Conservation (phyloP, 352 stramenopile genomes). For the Thraustotheca clavata region DNA sequence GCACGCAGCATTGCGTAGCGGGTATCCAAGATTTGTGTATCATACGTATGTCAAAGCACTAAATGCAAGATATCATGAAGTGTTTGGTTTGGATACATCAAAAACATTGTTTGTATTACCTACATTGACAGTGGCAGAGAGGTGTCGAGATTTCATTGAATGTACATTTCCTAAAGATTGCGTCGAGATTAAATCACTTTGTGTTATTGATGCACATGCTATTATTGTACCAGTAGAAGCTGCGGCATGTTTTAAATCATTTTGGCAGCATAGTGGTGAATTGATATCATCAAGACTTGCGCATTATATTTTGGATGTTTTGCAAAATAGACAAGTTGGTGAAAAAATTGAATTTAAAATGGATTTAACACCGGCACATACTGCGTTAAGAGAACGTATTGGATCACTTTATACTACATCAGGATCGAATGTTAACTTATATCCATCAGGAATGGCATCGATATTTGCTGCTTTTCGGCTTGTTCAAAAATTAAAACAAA, state of each 20-base stretch:
- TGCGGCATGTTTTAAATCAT: constrained; percentile 82
- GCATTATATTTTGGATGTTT: constrained; percentile 37
- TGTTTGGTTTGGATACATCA: constrained; percentile 25
- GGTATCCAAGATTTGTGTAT: constrained; percentile 91
- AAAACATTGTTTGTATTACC: constrained; percentile 3
- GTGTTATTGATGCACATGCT: constrained; percentile 24
- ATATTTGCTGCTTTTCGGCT: constrained; percentile 81
- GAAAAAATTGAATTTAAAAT: constrained; percentile 13
- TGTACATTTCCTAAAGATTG: constrained; percentile 22
- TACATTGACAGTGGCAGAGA: constrained; percentile 28
- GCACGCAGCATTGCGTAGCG: constrained; percentile 64
- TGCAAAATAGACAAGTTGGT: constrained; percentile 25
- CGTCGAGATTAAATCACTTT: constrained; percentile 25
- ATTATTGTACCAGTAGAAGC: constrained; percentile 42
- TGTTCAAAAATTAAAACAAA: constrained; percentile 36
- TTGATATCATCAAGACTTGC: constrained; percentile 85
- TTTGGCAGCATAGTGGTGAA: constrained; percentile 93
- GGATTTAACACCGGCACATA: constrained; percentile 27
- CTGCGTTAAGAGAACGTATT: constrained; percentile 39
- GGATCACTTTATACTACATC: constrained; percentile 39
- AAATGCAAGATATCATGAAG: constrained; percentile 29
- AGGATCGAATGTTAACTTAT: constrained; percentile 35
- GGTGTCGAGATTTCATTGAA: constrained; percentile 61
- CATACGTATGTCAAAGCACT: constrained; percentile 79
- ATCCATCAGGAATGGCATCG: constrained; percentile 81